Base-by-base conservation (phyloP, 2,329 filamentous ascomycete genomes). In the Colletotrichum limetticola region DNA sequence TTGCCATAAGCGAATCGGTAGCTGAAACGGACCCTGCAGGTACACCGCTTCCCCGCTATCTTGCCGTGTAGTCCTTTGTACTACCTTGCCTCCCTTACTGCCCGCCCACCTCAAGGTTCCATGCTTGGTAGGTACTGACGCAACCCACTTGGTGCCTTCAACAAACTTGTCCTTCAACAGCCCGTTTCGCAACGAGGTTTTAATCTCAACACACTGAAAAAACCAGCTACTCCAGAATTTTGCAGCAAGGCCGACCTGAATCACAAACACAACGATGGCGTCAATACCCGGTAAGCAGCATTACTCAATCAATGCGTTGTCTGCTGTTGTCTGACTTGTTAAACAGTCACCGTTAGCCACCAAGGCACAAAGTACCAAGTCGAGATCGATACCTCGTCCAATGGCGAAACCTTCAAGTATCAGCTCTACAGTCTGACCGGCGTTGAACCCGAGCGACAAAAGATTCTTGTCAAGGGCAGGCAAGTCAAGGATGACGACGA, bases 401-500 rank as follows among this genome's bases (percentile, higher is more conserved):
- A 91, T 74, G 97, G 97, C 83, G 95, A 98, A 83, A 94, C 94
- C 70, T 95, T 99, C 87, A 99, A 98, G 83, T 94, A 94, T 80
- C 97, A 98, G 83, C 90, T 99, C 71, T 99, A 93, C 86, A 98
- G 95, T 75, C 87, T 99, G 68, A 99, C 97, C 59, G 95, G 94
- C 74, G 97, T 99, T 80, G 97, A 98, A 82, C 97, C 97, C 76
- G 94, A 97, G 75, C 93, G 96, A 75, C 97, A 99, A 84, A 98
- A 98, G 86, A 94, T 99, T 78, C 86, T 99, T 69, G 91, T 98
- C 83, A 98, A 98, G 85, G 95, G 95, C 76, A 94, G 94, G 75
- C 95, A 97, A 83, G 91, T 99, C 78, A 99, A 98, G 84, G 94
- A 99, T 90, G 95, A 98, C 80, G 94, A 95, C 71, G 92, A 95